These are phyloP conservation scores for Aspergillus sp. DNA, from an alignment of 2,329 filamentous ascomycete genomes.

Conservation along the genomic window DNA sequence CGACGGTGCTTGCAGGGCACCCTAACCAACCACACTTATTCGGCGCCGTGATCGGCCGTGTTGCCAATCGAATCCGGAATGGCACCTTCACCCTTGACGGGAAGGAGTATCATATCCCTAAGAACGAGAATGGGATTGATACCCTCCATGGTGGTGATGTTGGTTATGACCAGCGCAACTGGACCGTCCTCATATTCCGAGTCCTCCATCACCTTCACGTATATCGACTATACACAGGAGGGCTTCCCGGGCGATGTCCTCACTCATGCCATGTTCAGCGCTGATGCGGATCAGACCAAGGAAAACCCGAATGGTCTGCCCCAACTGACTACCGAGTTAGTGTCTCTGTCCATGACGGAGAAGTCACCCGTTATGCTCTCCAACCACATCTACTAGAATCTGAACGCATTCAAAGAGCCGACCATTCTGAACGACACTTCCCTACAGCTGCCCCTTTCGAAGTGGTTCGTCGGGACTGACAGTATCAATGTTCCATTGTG, in stretches of 20 bases:
- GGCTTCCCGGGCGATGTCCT: slow-evolving; percentile 45
- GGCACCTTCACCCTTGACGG: slow-evolving; percentile 50
- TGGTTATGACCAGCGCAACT: slow-evolving; percentile 47
- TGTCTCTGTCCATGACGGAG: slow-evolving; percentile 41
- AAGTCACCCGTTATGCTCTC: slow-evolving; percentile 48
- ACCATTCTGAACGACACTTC: slow-evolving; percentile 41
- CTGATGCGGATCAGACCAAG: slow-evolving; percentile 30
- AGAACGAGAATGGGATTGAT: slow-evolving; percentile 50
- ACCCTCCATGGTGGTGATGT: slow-evolving; percentile 49
- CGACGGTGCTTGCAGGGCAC: slow-evolving; percentile 41
- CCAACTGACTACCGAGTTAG: slow-evolving; percentile 39
- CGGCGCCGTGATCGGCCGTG: slow-evolving; percentile 46
- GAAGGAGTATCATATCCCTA: slow-evolving; percentile 43
- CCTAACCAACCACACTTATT: slow-evolving; percentile 44
- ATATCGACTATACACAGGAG: slow-evolving; percentile 40
- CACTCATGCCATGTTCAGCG: slow-evolving; percentile 42
- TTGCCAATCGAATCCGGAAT: slow-evolving; percentile 54
- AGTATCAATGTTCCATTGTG: slow-evolving; percentile 70
- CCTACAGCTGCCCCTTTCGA: slow-evolving; percentile 42
- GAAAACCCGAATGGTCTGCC: slow-evolving; percentile 38
- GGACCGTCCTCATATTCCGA: slow-evolving; percentile 41
- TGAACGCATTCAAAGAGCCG: slow-evolving; percentile 43
- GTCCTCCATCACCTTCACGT: slow-evolving; percentile 42
- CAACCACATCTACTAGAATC: slow-evolving; percentile 50
- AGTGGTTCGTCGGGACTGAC: slow-evolving; percentile 43